Evolutionary conservation across 2,329 filamentous ascomycete species (phyloP), one percentile per base, ranked within the genome.

Genomic region (Paracamarosporium sp.): DNA sequence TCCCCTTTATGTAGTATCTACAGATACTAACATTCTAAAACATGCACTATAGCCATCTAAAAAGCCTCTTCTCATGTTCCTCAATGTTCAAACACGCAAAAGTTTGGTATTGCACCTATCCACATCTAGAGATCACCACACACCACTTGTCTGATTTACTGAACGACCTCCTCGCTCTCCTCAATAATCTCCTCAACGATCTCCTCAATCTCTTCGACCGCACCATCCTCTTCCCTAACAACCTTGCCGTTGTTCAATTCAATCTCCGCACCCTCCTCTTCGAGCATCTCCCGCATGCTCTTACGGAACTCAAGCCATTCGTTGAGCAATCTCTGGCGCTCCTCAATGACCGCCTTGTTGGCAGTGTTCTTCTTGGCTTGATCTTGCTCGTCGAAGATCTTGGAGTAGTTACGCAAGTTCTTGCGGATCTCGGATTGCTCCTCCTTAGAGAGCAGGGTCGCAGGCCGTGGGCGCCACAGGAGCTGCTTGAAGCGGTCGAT

Each of bases 401-500:
- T 91, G 78, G 89, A 92, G 87, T 97, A 99, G 80, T 98, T 95
- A 68, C 94, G 91, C 54, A 99, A 88, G 81, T 97, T 99, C 87
- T 97, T 97, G 82, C 96, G 94, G 72, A 98, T 92, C 72, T 90
- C 86, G 85, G 97, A 96, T 83, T 98, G 95, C 83, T 99, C 94
- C 63, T 98, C 94, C 82, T 97, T 97, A 78, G 86, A 89, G 56
- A 99, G 90, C 62, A 99, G 87, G n/a, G 92, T 95, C 7, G 91
- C 78, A 20, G 95, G 95, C 41, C 95, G 90, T 20, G 95, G 95
- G 43, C 95, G 90, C 95, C 95, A 99, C 62, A 91, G 80, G 81
- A 93, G 92, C 79, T 99, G 95, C 86, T 97, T 97, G 87, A 99
- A 98, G 80, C 96, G 96, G 66, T 99, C 95, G 57, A 96, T 85